phyloP scores from a whole-genome alignment of 2,329 filamentous ascomycete species.

The Paramyrothecium sp. region DNA sequence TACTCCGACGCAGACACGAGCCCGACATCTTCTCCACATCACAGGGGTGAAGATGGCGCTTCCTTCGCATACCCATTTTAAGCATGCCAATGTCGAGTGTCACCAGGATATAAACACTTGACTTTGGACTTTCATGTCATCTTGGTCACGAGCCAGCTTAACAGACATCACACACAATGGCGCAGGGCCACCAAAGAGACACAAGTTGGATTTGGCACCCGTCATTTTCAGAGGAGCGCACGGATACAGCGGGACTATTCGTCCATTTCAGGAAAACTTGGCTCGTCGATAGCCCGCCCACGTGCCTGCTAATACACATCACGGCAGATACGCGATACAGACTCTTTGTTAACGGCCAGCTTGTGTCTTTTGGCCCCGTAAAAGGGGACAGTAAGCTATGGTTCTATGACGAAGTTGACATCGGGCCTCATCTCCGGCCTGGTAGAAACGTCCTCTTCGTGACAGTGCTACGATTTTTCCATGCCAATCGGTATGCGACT shows the following conservation, averaged over 20 bases:
- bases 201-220: conserved; percentile 16
- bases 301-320: conserved; percentile 11
- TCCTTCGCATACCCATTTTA: too few species aligned
- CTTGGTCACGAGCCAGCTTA: too few species aligned
- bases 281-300: conserved; percentile 2
- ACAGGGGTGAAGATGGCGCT: too few species aligned
- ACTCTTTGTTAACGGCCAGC: conserved; percentile 16
- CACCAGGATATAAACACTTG: too few species aligned
- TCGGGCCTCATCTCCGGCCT: conserved; percentile 11
- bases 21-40: background rate
- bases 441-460: conserved; percentile 13
- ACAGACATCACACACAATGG: too few species aligned
- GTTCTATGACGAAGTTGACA: conserved; percentile 22
- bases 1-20: background rate
- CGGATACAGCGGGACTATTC: conserved; percentile 12
- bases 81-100: too few species aligned
- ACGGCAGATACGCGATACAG: conserved; percentile 23
- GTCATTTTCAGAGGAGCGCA: conserved; percentile 7
- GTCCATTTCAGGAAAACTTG: conserved; percentile 12
- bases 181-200: background rate
- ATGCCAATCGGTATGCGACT: conserved; percentile 8
- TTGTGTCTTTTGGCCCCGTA: conserved; percentile 17
- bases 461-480: conserved; percentile 14
- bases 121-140: too few species aligned
- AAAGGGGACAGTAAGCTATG: conserved; percentile 19